A percentile compares a stretch with the other conserved stretches of the same genome.
Conservation (phyloP, 371 early-diverging fungal genomes). For the Rhizopus stolonifer region DNA sequence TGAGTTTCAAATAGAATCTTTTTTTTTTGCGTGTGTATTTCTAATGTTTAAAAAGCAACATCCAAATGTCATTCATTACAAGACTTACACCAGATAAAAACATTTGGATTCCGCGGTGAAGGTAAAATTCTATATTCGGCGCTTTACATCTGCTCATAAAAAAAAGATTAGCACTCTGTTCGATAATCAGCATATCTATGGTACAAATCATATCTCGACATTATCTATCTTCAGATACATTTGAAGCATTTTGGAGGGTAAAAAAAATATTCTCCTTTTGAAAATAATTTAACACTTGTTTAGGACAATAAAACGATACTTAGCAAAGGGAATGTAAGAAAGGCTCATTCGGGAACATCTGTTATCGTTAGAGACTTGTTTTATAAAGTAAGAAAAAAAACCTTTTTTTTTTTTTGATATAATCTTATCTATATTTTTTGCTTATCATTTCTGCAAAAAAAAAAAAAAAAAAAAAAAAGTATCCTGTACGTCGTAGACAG, state of each 20-base stretch:
- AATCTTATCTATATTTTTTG: neutral
- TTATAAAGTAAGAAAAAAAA: too few relatives aligned
- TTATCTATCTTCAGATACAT: slow-evolving; percentile 29
- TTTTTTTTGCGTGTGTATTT: neutral
- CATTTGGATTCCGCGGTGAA: slow-evolving; percentile 77
- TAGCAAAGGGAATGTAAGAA: slow-evolving; percentile 25
- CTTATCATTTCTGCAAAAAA: neutral
- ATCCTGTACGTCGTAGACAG: slow-evolving; percentile 59
- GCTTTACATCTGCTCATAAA: neutral
- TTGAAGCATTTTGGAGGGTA: slow-evolving; percentile 58
- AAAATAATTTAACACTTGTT: too few relatives aligned
- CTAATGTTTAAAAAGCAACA: slow-evolving; percentile 34
- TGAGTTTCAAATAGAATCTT: slow-evolving; percentile 24
- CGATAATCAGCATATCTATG: slow-evolving; percentile 53
- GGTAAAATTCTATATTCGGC: slow-evolving; percentile 37
- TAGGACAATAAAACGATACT: slow-evolving; percentile 50
- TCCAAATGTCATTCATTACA: slow-evolving; percentile 52
- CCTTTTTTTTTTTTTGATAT: slow-evolving; percentile 4
- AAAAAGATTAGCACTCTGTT: slow-evolving; percentile 51
- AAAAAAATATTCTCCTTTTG: too few relatives aligned
- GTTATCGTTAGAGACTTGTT: slow-evolving; percentile 66
- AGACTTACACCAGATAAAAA: slow-evolving; percentile 41
- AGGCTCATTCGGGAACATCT: slow-evolving; percentile 56
- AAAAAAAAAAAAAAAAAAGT: too few relatives aligned
- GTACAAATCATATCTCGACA: slow-evolving; percentile 61